Conservation (phyloP, 148 eudicot genomes). For the Pharnaceum exiguum region DNA sequence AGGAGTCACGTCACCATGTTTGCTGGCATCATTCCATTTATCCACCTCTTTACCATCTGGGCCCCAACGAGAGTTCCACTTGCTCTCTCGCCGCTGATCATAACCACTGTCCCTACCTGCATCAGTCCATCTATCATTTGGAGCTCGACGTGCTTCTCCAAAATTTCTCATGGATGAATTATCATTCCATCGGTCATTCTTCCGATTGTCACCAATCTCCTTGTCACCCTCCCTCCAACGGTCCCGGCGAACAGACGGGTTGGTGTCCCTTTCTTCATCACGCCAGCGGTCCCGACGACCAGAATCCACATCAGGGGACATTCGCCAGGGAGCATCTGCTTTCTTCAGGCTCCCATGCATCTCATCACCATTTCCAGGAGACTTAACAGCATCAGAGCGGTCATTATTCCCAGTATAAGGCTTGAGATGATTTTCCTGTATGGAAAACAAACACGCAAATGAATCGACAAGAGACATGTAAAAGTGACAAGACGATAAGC, state of each 20-base stretch:
- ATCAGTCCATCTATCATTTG: constrained; percentile 65
- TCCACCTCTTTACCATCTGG: constrained; percentile 68
- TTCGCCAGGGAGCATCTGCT: constrained; percentile 82
- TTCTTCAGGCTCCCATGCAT: constrained; percentile 47
- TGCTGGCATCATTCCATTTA: constrained; percentile 54
- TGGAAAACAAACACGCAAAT: constrained; percentile 4
- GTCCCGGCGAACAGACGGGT: constrained; percentile 58
- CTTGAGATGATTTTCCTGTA: constrained; percentile 59
- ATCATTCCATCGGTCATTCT: constrained; percentile 54
- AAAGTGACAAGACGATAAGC: background rate
- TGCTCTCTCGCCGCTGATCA: constrained; percentile 79
- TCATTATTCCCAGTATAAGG: constrained; percentile 35
- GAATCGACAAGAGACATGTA: background rate
- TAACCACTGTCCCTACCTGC: constrained; percentile 46
- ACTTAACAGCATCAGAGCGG: constrained; percentile 38
- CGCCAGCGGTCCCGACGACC: constrained; percentile 91
- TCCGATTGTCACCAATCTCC: constrained; percentile 53
- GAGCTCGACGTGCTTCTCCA: constrained; percentile 71
- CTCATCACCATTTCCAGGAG: constrained; percentile 42
- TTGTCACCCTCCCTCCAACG: constrained; percentile 88
- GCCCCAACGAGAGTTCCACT: constrained; percentile 96
- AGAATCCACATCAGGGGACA: constrained; percentile 70
- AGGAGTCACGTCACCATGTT: constrained; percentile 41
- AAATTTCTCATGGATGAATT: constrained; percentile 39
- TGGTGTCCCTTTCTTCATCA: constrained; percentile 95